A percentile compares a stretch with the other conserved stretches of the same genome.
Evolutionary conservation across 2,329 filamentous ascomycete species (phyloP).

Genomic region (Aspergillus versicolor): DNA sequence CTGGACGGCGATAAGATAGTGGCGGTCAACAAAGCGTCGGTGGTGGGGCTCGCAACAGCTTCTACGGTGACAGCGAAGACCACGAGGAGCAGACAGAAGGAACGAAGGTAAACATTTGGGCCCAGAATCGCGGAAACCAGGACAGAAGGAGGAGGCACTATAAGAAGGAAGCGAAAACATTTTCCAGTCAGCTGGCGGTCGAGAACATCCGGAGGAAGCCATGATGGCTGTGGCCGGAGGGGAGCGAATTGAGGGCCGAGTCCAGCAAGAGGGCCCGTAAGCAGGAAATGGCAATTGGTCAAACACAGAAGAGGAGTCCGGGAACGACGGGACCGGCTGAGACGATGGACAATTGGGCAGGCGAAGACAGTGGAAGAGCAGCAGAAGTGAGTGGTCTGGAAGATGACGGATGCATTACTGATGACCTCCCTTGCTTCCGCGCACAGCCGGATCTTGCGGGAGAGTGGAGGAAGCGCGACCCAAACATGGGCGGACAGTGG

Average conservation of each 20-base stretch:
- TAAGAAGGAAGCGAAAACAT: constrained; percentile 20
- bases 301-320: constrained; percentile 21
- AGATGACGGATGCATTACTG: constrained; percentile 24
- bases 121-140: constrained; percentile 8
- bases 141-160: constrained; percentile 20
- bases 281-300: constrained; percentile 17
- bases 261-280: constrained; percentile 10
- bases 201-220: constrained; percentile 17
- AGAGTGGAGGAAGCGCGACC: not conserved
- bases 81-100: constrained; percentile 12
- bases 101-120: constrained; percentile 15
- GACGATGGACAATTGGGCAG: constrained; percentile 17
- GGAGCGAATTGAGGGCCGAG: constrained; percentile 9
- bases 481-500: not conserved
- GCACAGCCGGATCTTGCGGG: constrained; percentile 16
- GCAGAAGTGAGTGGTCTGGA: constrained; percentile 5
- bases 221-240: constrained; percentile 3
- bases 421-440: constrained; percentile 24
- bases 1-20: constrained; percentile 7
- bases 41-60: constrained; percentile 5
- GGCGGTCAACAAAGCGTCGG: constrained; percentile 16
- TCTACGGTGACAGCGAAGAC: constrained; percentile 10
- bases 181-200: constrained; percentile 20
- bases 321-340: constrained; percentile 25
- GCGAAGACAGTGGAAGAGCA: constrained; percentile 4